These are phyloP conservation scores for Fusarium lyarnte DNA, from an alignment of 2,329 filamentous ascomycete genomes.

Conservation along the genomic window DNA sequence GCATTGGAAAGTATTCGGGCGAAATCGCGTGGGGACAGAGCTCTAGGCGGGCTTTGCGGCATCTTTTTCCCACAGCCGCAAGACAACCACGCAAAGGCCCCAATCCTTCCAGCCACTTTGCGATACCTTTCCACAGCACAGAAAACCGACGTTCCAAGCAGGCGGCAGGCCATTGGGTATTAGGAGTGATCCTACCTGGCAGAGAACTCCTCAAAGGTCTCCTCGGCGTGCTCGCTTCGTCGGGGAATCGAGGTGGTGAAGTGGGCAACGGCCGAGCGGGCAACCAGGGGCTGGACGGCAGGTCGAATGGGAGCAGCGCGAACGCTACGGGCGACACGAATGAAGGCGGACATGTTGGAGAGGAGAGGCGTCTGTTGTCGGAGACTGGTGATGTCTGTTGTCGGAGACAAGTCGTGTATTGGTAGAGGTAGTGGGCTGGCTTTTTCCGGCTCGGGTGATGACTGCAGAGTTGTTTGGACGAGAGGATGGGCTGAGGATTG, in stretches of 20 bases:
- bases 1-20: constrained; percentile 42
- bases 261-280: constrained; percentile 64
- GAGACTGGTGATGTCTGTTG: constrained; percentile 36
- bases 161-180: constrained; percentile 27
- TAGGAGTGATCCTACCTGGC: constrained; percentile 75
- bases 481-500: constrained; percentile 44
- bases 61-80: constrained; percentile 38
- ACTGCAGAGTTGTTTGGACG: constrained; percentile 45
- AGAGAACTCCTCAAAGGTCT: constrained; percentile 99
- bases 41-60: constrained; percentile 39
- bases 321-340: constrained; percentile 77
- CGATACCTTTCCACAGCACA: not conserved
- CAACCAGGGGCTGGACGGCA: constrained; percentile 64
- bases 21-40: constrained; percentile 41
- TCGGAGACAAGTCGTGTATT: constrained; percentile 30
- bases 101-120: not conserved
- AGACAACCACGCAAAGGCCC: constrained; percentile 9
- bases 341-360: constrained; percentile 72
- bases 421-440: constrained; percentile 39
- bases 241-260: constrained; percentile 72
- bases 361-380: constrained; percentile 30
- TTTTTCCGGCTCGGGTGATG: constrained; percentile 45
- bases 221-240: constrained; percentile 79
- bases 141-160: constrained; percentile 1
- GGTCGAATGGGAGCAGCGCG: constrained; percentile 70